Percentiles rank a stretch among this genome's conserved stretches.
Evolutionary conservation across 1,284 basidiomycete genomes (phyloP).

Genomic region (Cryptococcus sp.): DNA sequence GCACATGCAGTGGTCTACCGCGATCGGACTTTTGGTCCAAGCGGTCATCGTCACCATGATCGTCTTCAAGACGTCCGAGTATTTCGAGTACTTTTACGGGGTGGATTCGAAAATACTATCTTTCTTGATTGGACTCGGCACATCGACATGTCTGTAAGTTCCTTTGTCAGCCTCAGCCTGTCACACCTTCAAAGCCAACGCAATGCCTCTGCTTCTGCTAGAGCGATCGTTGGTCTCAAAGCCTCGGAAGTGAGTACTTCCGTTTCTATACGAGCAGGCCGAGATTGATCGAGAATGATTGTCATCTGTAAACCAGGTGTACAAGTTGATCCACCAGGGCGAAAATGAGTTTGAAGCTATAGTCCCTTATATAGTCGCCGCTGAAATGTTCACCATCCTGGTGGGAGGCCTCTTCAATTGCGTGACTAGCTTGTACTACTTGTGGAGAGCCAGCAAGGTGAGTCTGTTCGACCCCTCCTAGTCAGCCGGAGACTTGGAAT

Average conservation of each 20-base stretch:
- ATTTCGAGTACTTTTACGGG: conserved; percentile 10
- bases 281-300: too few species aligned
- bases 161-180: neutral
- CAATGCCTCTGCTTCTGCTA: neutral
- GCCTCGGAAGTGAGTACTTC: conserved; percentile 5
- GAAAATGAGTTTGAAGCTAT: too few species aligned
- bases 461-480: too few species aligned
- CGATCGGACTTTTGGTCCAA: neutral
- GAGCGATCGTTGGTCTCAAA: conserved; percentile 4
- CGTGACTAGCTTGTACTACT: conserved; percentile 5
- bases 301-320: too few species aligned
- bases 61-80: conserved; percentile 4
- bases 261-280: too few species aligned
- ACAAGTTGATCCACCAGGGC: too few species aligned
- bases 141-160: conserved; percentile 7
- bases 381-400: neutral
- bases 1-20: neutral
- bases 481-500: too few species aligned
- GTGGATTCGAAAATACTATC: conserved; percentile 6
- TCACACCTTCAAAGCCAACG: neutral
- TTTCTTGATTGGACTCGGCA: neutral
- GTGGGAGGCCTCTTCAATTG: conserved; percentile 5
- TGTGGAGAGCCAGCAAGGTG: conserved; percentile 1
- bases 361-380: too few species aligned
- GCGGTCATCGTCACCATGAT: conserved; percentile 8